Base-by-base conservation (phyloP, 2,329 filamentous ascomycete species). In the Capronia epimyces region DNA sequence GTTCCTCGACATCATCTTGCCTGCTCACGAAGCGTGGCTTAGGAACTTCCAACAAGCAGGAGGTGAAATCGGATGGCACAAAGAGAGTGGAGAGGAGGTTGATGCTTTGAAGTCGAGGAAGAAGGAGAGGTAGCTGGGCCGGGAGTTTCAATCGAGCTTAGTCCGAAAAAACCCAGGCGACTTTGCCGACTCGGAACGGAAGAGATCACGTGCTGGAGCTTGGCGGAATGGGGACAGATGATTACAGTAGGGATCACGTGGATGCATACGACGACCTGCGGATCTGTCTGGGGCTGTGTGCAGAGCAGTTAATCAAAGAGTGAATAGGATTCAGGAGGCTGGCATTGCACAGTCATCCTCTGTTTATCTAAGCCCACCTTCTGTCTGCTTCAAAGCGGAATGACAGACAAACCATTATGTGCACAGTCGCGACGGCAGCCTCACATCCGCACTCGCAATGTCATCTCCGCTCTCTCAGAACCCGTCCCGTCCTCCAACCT, bases 1-100 rank as follows among this genome's bases (percentile, higher is more conserved):
- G 84, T 87, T 95, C 79, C 91, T 89, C 83, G 96, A 95, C 91
- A 97, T 96, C 78, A 74, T 80, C 72, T 73, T 69, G 78, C 75
- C 72, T 72, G 65, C 68, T 58, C 60, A 49, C 50, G 59, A 60
- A 62, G 59, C 58, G 59, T 34, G 25, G 49, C 29, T 44, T 36
- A 53, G 46, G 39, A 34, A 50, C 52, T 53, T 55, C 48, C 53
- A 46, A 57, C 53, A 52, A 49, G 53, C 45, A 52, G 46, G 41
- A 49, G 46, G 47, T 48, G 46, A 29, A 41, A 43, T 46, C 44
- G 61, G 59, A 62, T 63, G 63, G 68, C 68, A 66, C 64, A 67
- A 66, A 68, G 67, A 64, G 65, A 64, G 68, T 62, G 63, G 67
- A 71, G 69, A 70, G 53, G 43, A 49, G 43, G 46, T 51, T 55